phyloP scores from a whole-genome alignment of 1,139 yeast species.

The Ogataea hybrid region DNA sequence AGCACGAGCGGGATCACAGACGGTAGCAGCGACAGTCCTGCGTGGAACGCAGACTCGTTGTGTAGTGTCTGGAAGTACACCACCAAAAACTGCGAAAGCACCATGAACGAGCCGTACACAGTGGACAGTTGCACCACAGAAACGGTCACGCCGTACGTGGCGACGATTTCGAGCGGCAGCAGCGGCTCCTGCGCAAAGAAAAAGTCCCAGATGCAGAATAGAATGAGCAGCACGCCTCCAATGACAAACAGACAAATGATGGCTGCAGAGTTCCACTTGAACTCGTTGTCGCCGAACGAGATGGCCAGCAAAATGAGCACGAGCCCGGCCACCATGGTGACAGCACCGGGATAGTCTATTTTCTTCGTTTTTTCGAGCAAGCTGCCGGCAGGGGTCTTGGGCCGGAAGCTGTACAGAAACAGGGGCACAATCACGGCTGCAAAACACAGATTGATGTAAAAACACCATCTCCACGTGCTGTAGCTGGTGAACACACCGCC shows the following conservation, averaged over 20 bases:
- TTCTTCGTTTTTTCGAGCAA: constrained; percentile 39
- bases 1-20: too few species aligned
- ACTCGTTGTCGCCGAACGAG: constrained; percentile 50
- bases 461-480: constrained; percentile 78
- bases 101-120: too few species aligned
- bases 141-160: too few species aligned
- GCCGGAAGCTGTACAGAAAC: constrained; percentile 50
- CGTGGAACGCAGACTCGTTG: too few species aligned
- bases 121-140: too few species aligned
- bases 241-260: constrained; percentile 53
- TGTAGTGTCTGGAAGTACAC: too few species aligned
- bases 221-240: too few species aligned
- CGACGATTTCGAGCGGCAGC: too few species aligned
- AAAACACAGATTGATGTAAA: constrained; percentile 67
- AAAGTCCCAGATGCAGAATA: too few species aligned
- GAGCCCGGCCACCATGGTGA: constrained; percentile 41
- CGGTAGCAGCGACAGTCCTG: too few species aligned
- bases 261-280: constrained; percentile 53
- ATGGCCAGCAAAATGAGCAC: constrained; percentile 47
- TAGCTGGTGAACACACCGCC: constrained; percentile 61
- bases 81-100: too few species aligned
- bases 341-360: constrained; percentile 50
- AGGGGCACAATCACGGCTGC: constrained; percentile 55
- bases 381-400: constrained; percentile 45
- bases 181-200: too few species aligned